Conservation (phyloP, 257 asterid species). For the Fraxinus cuspidata region DNA sequence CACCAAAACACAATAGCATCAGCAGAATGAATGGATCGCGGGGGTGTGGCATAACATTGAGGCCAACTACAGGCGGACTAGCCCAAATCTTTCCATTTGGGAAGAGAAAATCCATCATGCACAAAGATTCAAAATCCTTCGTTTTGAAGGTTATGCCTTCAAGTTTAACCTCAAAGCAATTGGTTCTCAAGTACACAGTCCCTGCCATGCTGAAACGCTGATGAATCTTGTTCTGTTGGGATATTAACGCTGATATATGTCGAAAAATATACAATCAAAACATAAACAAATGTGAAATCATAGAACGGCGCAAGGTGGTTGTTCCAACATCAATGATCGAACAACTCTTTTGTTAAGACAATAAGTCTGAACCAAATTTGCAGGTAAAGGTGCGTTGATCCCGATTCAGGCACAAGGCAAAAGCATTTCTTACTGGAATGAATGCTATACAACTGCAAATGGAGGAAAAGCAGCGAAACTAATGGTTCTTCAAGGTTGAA, state of each 20-base stretch:
- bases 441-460: slow-evolving; percentile 5
- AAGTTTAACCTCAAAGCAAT: slow-evolving; percentile 48
- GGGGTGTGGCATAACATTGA: slow-evolving; percentile 51
- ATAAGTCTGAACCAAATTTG: slow-evolving; percentile 23
- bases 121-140: slow-evolving; percentile 45
- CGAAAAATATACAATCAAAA: neutral
- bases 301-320: neutral
- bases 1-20: slow-evolving; percentile 33
- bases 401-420: slow-evolving; percentile 26
- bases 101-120: slow-evolving; percentile 43
- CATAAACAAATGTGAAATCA: neutral
- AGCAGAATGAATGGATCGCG: slow-evolving; percentile 35
- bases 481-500: slow-evolving; percentile 11
- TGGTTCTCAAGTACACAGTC: slow-evolving; percentile 43
- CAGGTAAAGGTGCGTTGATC: slow-evolving; percentile 34
- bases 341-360: slow-evolving; percentile 19
- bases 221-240: neutral
- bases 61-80: slow-evolving; percentile 45
- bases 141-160: slow-evolving; percentile 56
- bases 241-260: neutral
- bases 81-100: slow-evolving; percentile 44
- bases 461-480: slow-evolving; percentile 8
- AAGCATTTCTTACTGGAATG: slow-evolving; percentile 7
- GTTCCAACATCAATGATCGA: slow-evolving; percentile 3
- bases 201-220: slow-evolving; percentile 37